Percentiles rank a stretch among this genome's conserved stretches.
Evolutionary conservation across 2,329 filamentous ascomycete genomes (phyloP).

Genomic region (Epichloe elymi): DNA sequence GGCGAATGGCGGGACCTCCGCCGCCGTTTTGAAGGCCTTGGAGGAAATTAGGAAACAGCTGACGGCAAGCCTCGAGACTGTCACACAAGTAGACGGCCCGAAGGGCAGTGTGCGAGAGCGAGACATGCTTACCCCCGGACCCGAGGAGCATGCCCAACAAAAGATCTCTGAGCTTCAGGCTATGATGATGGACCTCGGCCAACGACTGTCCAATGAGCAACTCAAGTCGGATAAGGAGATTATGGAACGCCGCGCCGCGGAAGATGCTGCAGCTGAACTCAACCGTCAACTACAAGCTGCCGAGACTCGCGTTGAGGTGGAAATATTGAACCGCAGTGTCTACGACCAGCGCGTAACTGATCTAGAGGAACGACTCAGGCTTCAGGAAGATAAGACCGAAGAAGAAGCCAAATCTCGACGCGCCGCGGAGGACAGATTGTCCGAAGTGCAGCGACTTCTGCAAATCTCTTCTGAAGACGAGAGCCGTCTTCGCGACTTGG

Average conservation of each 20-base stretch:
- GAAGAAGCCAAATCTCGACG: slow-evolving; percentile 50
- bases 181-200: slow-evolving; percentile 47
- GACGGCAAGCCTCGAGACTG: slow-evolving; percentile 8
- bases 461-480: slow-evolving; percentile 61
- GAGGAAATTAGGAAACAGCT: slow-evolving; percentile 45
- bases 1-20: slow-evolving; percentile 26
- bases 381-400: slow-evolving; percentile 50
- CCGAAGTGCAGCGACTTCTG: slow-evolving; percentile 58
- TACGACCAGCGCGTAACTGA: slow-evolving; percentile 51
- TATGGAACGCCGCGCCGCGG: slow-evolving; percentile 33
- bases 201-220: slow-evolving; percentile 37
- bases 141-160: slow-evolving; percentile 38
- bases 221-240: slow-evolving; percentile 35
- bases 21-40: slow-evolving; percentile 52
- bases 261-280: slow-evolving; percentile 40
- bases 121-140: slow-evolving; percentile 36
- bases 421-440: slow-evolving; percentile 57
- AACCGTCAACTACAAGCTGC: slow-evolving; percentile 41
- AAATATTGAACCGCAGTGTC: slow-evolving; percentile 46
- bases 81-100: slow-evolving; percentile 20
- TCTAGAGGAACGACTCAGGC: slow-evolving; percentile 53
- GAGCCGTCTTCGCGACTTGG: slow-evolving; percentile 48
- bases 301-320: slow-evolving; percentile 45
- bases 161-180: slow-evolving; percentile 45
- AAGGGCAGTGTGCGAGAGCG: slow-evolving; percentile 41